phyloP scores from a whole-genome alignment of 768 basidiomycete species.

The Cystofilobasidium capitatum region DNA sequence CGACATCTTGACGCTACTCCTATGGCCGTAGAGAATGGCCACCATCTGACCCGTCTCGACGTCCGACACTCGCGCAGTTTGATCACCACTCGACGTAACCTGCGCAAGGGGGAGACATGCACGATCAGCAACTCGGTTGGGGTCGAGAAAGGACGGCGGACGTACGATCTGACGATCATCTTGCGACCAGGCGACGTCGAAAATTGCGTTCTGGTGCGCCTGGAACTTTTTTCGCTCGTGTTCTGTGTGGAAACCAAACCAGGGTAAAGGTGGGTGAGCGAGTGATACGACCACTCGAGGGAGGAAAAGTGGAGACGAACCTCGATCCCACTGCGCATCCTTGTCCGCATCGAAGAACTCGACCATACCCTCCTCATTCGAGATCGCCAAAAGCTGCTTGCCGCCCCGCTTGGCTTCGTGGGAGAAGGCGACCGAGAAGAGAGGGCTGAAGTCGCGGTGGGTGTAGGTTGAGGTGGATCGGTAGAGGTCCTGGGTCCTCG shows the following conservation, averaged over 20 bases:
- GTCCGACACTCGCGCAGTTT: constrained; percentile 31
- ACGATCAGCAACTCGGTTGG: too few relatives aligned
- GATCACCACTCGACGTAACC: constrained; percentile 36
- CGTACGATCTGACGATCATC: constrained; percentile 32
- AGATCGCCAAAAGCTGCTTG: constrained; percentile 29
- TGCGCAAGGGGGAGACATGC: too few relatives aligned
- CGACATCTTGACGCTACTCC: constrained; percentile 33
- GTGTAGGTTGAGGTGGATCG: constrained; percentile 4
- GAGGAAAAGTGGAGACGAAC: constrained; percentile 13
- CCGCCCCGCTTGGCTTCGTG: constrained; percentile 30
- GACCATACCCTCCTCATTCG: constrained; percentile 33
- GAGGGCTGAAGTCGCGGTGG: constrained; percentile 31
- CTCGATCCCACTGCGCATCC: constrained; percentile 25
- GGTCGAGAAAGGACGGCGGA: too few relatives aligned
- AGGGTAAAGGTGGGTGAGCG: not conserved
- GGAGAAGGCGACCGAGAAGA: constrained; percentile 23
- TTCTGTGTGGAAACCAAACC: constrained; percentile 1
- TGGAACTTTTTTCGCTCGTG: constrained; percentile 23
- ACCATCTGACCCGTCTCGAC: constrained; percentile 27
- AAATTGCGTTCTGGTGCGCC: constrained; percentile 36
- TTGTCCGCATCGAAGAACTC: constrained; percentile 30
- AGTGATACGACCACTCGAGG: not conserved
- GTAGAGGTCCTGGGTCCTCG: constrained; percentile 20
- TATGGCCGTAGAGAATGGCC: constrained; percentile 31
- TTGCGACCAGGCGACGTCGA: constrained; percentile 34